Evolutionary conservation across 2,329 filamentous ascomycete species (phyloP).

Genomic region (Xylaria arbuscula): DNA sequence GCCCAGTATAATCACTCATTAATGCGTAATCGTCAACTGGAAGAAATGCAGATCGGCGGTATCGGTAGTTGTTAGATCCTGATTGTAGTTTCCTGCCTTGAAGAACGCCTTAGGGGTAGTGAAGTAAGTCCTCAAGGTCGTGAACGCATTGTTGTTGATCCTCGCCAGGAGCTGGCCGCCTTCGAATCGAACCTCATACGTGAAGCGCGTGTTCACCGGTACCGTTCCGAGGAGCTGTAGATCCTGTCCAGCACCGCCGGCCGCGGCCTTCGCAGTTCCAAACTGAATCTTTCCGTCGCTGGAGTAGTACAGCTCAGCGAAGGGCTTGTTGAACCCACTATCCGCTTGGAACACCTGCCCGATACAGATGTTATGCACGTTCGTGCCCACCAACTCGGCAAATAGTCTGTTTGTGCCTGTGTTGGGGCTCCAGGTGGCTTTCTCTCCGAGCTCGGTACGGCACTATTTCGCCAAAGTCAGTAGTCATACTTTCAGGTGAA

Average conservation of each 20-base stretch:
- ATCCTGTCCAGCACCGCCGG: constrained; percentile 29
- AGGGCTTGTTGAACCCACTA: constrained; percentile 33
- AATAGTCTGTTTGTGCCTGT: constrained; percentile 36
- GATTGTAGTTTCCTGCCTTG: constrained; percentile 36
- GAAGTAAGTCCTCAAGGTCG: constrained; percentile 33
- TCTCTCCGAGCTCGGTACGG: constrained; percentile 33
- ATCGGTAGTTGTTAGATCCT: constrained; percentile 33
- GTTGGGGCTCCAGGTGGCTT: constrained; percentile 34
- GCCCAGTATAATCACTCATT: constrained; percentile 6
- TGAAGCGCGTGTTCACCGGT: constrained; percentile 32
- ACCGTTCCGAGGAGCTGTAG: constrained; percentile 29
- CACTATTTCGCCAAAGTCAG: constrained; percentile 28
- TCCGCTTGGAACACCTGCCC: constrained; percentile 33
- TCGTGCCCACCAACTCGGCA: constrained; percentile 30
- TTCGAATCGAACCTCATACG: constrained; percentile 33
- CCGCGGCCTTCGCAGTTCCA: constrained; percentile 26
- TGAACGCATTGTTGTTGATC: constrained; percentile 33
- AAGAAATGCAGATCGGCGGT: constrained; percentile 35
- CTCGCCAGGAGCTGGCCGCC: constrained; percentile 28
- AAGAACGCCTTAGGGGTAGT: constrained; percentile 33
- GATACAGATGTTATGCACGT: constrained; percentile 32
- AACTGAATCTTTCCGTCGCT: constrained; percentile 31
- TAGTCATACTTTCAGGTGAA: constrained; percentile 3
- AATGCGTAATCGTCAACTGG: constrained; percentile 34
- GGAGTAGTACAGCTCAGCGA: constrained; percentile 35